Evolutionary conservation across 2,329 filamentous ascomycete species (phyloP), one percentile per base, ranked within the genome.

Genomic region (Lasiodiplodia gonubiensis): DNA sequence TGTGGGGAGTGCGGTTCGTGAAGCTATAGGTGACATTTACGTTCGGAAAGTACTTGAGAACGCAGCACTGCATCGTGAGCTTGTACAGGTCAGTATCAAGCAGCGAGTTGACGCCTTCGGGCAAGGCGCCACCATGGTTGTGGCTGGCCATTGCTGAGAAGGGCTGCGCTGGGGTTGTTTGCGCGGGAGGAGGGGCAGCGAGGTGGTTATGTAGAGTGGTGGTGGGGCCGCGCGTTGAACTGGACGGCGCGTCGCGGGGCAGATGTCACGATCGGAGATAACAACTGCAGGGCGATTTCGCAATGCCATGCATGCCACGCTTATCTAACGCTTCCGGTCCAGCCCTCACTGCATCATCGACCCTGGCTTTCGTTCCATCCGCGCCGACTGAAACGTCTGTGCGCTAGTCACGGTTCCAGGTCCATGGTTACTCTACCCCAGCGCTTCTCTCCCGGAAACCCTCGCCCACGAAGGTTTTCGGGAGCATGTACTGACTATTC

Each of bases 1-100:
- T 97, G 69, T 97, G 89, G 8, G 93, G 92, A 1, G 95, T 99
- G 61, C 95, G 91, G 78, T 99, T 99, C 63, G 93, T 98, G 81
- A 96, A 97, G 68, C 91, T 89, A 77, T 98, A 99, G 2, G 92
- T 93, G 68, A 98, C 95, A 53, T 90, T 87, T 73, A 78, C 82
- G 68, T 94, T 85, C 39, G 90, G 90, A 79, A 97, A 98, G 83
- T 94, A 96, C 80, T 96, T 96, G 72, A 96, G 86, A 71, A 98
- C 90, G 69, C 78, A 80, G 64, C 78, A 97, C 90, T 99, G 95
- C 95, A 99, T 99, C 23, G 95, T 99, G 80, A 99, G 82, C 81
- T 99, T 99, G 87, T 97, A 99, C 69, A 99, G 80, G 78, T 91
- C 89, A 1, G 83, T 85, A 68, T 85, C 83, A 54, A 85, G 74